These are phyloP conservation scores for Aegilops sharonensis DNA, from an alignment of 176 grass and related monocot species.

Conservation along the genomic window DNA sequence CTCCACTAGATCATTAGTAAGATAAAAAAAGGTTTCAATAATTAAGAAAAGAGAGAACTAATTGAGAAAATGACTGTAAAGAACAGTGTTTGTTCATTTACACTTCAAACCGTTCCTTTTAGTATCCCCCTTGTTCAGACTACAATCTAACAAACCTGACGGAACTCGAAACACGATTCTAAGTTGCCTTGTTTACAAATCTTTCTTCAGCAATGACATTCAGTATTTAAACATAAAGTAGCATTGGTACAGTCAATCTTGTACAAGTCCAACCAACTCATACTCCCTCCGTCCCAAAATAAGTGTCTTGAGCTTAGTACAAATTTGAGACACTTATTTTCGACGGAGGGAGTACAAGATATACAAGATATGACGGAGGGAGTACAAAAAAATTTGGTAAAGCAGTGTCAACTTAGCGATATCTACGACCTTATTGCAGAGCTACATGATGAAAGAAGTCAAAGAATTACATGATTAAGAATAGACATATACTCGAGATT, in stretches of 20 bases:
- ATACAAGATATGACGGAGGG: not conserved
- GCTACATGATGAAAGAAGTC: not conserved
- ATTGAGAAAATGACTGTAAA: not conserved
- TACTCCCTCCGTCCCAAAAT: no score
- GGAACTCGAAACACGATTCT: not conserved
- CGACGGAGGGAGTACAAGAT: no score
- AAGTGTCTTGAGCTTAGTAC: no score
- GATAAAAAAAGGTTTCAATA: not conserved
- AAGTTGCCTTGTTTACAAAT: not conserved
- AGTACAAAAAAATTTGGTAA: not conserved
- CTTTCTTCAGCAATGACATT: not conserved
- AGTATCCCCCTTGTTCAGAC: not conserved
- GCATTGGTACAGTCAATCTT: not conserved
- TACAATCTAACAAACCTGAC: not conserved
- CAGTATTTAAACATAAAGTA: not conserved
- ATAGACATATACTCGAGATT: not conserved
- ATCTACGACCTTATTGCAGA: not conserved
- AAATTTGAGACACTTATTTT: no score
- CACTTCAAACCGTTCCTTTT: not conserved
- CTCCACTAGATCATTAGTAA: not conserved
- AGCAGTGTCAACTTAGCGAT: not conserved
- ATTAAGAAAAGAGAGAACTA: no score
- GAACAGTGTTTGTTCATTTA: not conserved
- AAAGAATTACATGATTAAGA: no score
- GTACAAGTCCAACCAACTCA: no score